These are phyloP conservation scores for Fraxinus pennsylvanica DNA, from an alignment of 257 asterid species.

Conservation along the genomic window DNA sequence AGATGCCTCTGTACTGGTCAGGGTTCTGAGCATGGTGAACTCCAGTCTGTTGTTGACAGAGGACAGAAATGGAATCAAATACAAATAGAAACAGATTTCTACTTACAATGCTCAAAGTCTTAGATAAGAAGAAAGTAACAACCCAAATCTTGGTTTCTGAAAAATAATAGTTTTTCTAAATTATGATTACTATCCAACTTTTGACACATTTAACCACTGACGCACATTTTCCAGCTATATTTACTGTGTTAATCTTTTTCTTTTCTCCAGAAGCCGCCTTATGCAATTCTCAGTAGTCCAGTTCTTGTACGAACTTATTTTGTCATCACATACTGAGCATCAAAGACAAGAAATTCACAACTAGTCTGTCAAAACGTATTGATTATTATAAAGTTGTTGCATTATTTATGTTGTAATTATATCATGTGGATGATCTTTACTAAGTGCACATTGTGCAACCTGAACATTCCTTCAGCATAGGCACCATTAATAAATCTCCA, in stretches of 20 bases:
- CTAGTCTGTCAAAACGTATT: background rate
- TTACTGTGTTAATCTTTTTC: too few relatives aligned
- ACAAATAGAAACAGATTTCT: background rate
- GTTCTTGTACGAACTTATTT: background rate
- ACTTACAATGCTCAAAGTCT: background rate
- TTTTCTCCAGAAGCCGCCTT: background rate
- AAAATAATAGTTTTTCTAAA: background rate
- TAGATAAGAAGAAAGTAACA: slow-evolving; percentile 4
- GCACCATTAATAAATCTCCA: background rate
- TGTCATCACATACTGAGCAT: background rate
- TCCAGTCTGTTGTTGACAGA: slow-evolving; percentile 61
- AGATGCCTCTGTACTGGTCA: slow-evolving; percentile 85
- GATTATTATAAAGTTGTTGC: background rate
- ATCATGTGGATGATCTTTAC: background rate
- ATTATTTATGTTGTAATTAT: background rate
- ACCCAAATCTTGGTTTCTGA: background rate
- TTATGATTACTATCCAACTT: background rate
- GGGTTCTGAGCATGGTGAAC: slow-evolving; percentile 89
- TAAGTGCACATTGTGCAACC: too few relatives aligned
- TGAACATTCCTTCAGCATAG: too few relatives aligned
- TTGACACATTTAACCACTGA: background rate
- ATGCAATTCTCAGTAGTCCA: background rate
- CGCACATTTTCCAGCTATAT: background rate
- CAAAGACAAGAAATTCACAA: background rate
- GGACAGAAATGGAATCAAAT: slow-evolving; percentile 5